These are phyloP conservation scores for Choanephora cucurbitarum DNA, from an alignment of 371 early-diverging fungal species.

Conservation along the genomic window DNA sequence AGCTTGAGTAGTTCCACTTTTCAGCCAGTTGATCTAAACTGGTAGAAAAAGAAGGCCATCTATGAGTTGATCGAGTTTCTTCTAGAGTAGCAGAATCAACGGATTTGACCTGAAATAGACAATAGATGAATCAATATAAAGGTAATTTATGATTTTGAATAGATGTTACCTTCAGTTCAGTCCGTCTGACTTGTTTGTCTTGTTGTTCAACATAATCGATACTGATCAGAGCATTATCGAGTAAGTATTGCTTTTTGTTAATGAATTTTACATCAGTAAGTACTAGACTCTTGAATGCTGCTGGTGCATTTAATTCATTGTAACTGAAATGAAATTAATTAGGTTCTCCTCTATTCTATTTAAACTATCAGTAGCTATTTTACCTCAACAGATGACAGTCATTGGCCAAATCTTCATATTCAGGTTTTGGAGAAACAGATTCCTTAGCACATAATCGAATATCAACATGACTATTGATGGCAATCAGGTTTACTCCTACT, in stretches of 20 bases:
- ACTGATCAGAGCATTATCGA: constrained; percentile 23
- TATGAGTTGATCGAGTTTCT: neutral
- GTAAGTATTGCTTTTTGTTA: constrained; percentile 29
- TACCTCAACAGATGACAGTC: constrained; percentile 31
- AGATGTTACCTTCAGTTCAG: constrained; percentile 31
- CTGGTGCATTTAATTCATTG: constrained; percentile 33
- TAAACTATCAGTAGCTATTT: neutral
- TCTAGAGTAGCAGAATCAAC: constrained; percentile 16
- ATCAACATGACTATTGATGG: constrained; percentile 31
- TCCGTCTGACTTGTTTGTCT: constrained; percentile 25
- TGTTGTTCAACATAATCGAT: constrained; percentile 38
- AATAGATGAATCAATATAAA: neutral
- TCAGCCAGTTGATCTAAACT: constrained; percentile 9
- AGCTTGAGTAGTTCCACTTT: constrained; percentile 14
- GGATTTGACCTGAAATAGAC: constrained; percentile 24
- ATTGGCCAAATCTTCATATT: constrained; percentile 15
- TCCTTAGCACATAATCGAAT: constrained; percentile 34
- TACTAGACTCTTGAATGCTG: constrained; percentile 18
- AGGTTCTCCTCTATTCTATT: too few species aligned
- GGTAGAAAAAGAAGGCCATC: constrained; percentile 20
- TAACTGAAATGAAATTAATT: constrained; percentile 20
- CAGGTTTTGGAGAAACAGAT: constrained; percentile 11
- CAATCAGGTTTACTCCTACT: neutral
- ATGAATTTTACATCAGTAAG: constrained; percentile 33
- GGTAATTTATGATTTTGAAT: neutral